Evolutionary conservation across 1,139 yeast species (phyloP).

Genomic region (Candida labiduridarum): DNA sequence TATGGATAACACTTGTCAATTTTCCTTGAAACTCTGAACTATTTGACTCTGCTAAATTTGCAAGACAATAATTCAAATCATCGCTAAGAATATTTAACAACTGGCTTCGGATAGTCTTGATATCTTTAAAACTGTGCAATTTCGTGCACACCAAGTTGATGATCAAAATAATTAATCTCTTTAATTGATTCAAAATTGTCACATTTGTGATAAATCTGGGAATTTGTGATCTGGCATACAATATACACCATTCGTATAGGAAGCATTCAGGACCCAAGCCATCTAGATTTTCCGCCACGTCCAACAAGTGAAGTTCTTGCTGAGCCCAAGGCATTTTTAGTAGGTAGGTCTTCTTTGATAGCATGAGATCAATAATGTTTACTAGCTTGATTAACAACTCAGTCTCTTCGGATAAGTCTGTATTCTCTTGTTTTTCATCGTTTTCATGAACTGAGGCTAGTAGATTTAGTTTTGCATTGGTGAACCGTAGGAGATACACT

Average conservation of each 20-base stretch:
- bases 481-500: slow-evolving; percentile 36
- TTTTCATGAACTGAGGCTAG: neutral
- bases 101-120: slow-evolving; percentile 19
- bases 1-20: slow-evolving; percentile 26
- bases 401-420: neutral
- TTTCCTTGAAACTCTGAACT: slow-evolving; percentile 4
- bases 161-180: slow-evolving; percentile 33
- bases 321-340: slow-evolving; percentile 16
- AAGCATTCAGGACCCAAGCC: slow-evolving; percentile 5
- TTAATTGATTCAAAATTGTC: slow-evolving; percentile 25
- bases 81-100: slow-evolving; percentile 19
- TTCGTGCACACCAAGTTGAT: slow-evolving; percentile 34
- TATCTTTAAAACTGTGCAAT: slow-evolving; percentile 31
- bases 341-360: slow-evolving; percentile 16
- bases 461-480: slow-evolving; percentile 24
- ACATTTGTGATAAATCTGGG: slow-evolving; percentile 18
- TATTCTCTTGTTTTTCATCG: slow-evolving; percentile 1
- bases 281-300: slow-evolving; percentile 4
- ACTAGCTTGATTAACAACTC: slow-evolving; percentile 11
- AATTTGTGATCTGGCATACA: slow-evolving; percentile 30
- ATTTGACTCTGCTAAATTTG: slow-evolving; percentile 7
- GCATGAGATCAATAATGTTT: slow-evolving; percentile 15
- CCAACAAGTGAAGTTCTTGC: slow-evolving; percentile 15
- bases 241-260: slow-evolving; percentile 37
- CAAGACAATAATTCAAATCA: slow-evolving; percentile 16